These are phyloP conservation scores for Lactarius psammicola DNA, from an alignment of 768 basidiomycete species.

Conservation along the genomic window DNA sequence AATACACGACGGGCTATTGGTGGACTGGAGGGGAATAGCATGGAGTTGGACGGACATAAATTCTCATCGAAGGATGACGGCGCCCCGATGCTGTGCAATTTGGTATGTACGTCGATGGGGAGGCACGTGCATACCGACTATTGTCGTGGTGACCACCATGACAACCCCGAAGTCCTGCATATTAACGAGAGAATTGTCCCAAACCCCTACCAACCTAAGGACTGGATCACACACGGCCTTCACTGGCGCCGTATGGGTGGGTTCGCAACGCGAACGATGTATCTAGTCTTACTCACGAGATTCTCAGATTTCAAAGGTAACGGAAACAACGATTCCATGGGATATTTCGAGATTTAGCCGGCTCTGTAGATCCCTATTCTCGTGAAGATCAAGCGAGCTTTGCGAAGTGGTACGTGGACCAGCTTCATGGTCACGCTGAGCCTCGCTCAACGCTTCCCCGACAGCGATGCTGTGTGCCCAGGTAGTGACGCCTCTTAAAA, in stretches of 20 bases:
- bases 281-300: not conserved
- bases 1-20: slow-evolving; percentile 56
- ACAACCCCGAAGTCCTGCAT: slow-evolving; percentile 48
- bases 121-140: slow-evolving; percentile 58
- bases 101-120: slow-evolving; percentile 57
- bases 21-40: slow-evolving; percentile 46
- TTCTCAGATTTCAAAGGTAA: slow-evolving; percentile 53
- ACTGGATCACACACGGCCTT: slow-evolving; percentile 52
- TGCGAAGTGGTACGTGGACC: slow-evolving; percentile 46
- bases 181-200: slow-evolving; percentile 45
- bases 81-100: slow-evolving; percentile 61
- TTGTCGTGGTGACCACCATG: slow-evolving; percentile 49
- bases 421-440: not conserved
- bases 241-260: slow-evolving; percentile 59
- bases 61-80: slow-evolving; percentile 56
- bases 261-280: slow-evolving; percentile 27
- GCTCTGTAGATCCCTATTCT: slow-evolving; percentile 52
- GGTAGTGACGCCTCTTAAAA: slow-evolving; percentile 35
- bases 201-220: slow-evolving; percentile 48
- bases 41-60: slow-evolving; percentile 56
- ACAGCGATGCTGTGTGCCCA: slow-evolving; percentile 51
- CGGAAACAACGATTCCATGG: not conserved
- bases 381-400: slow-evolving; percentile 55
- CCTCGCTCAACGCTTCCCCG: not conserved
- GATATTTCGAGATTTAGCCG: not conserved